Evolutionary conservation across 1,139 yeast species (phyloP).

Genomic region (Yamadazyma epiphylla): DNA sequence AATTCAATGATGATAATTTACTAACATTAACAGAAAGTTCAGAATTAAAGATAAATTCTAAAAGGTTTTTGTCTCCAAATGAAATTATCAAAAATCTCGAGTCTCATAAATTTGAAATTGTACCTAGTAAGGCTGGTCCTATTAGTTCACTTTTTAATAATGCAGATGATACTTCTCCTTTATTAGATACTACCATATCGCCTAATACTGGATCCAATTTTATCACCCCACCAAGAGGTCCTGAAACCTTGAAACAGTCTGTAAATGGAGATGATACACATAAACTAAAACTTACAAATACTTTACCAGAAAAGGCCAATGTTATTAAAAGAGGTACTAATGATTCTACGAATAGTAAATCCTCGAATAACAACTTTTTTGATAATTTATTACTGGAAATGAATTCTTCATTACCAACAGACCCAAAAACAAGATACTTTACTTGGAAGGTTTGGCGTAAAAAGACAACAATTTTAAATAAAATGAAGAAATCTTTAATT

Average conservation of each 20-base stretch:
- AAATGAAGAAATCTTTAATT: constrained; percentile 80
- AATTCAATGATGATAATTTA: constrained; percentile 4
- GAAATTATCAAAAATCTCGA: constrained; percentile 21
- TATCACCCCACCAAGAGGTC: constrained; percentile 10
- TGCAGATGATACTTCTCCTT: constrained; percentile 5
- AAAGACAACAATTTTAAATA: constrained; percentile 76
- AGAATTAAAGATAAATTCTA: constrained; percentile 3
- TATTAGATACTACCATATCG: constrained; percentile 10
- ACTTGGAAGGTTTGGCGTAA: constrained; percentile 83
- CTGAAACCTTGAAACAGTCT: background rate
- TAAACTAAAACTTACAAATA: too few species aligned
- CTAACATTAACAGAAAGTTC: constrained; percentile 10
- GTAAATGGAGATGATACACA: background rate
- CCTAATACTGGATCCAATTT: constrained; percentile 7
- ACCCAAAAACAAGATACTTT: constrained; percentile 38
- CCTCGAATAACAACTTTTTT: constrained; percentile 21
- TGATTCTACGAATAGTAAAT: constrained; percentile 3
- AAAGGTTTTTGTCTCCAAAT: constrained; percentile 14
- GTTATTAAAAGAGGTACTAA: background rate
- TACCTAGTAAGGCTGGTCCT: constrained; percentile 12
- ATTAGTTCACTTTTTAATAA: constrained; percentile 7
- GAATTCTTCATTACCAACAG: constrained; percentile 31
- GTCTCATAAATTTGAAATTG: constrained; percentile 19
- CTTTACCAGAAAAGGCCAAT: background rate
- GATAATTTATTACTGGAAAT: constrained; percentile 35